Conservation (phyloP, 352 stramenopile species). For the Aphanomyces astaci region DNA sequence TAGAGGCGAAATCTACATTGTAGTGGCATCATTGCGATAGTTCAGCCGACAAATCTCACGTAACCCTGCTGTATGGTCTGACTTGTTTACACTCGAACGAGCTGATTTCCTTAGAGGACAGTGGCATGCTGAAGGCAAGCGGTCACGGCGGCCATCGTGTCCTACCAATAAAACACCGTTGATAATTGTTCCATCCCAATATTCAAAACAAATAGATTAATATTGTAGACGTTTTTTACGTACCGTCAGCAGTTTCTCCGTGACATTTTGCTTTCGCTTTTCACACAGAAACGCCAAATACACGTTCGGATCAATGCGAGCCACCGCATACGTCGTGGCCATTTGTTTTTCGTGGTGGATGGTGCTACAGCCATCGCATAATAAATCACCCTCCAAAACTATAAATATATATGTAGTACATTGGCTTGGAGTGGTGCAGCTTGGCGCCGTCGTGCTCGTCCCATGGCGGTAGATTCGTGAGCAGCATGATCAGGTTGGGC, state of each 20-base stretch:
- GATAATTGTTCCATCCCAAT: no score
- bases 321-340: constrained; percentile 68
- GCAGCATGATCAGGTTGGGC: constrained; percentile 81
- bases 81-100: no score
- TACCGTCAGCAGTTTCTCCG: constrained; percentile 65
- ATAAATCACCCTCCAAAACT: neutral
- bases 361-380: constrained; percentile 30
- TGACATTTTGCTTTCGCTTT: constrained; percentile 53
- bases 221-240: no score
- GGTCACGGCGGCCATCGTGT: no score
- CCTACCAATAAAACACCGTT: no score
- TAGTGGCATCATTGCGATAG: no score
- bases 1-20: no score
- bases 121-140: no score
- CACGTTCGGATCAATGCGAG: constrained; percentile 59
- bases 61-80: no score
- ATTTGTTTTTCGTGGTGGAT: constrained; percentile 57
- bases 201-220: no score
- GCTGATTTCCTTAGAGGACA: no score
- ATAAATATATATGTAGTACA: constrained; percentile 28
- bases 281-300: constrained; percentile 60
- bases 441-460: constrained; percentile 26
- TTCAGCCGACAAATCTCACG: no score
- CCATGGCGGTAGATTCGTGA: constrained; percentile 65
- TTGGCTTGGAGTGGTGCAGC: constrained; percentile 22